Evolutionary conservation across 768 basidiomycete genomes (phyloP).

Genomic region (Psilocybe cubensis): DNA sequence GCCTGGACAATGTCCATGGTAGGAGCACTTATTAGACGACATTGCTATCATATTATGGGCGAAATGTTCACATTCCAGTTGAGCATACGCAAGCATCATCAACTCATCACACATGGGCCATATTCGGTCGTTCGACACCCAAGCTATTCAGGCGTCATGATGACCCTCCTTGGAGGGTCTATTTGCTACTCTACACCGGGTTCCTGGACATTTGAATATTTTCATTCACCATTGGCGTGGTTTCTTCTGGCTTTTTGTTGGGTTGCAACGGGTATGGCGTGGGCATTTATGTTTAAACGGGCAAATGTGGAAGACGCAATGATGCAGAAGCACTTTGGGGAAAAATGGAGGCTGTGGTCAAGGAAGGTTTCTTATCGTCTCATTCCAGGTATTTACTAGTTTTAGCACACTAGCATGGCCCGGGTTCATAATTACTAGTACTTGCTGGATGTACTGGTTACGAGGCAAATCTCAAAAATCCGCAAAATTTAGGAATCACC

Average conservation of each 20-base stretch:
- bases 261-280: constrained; percentile 9
- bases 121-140: constrained; percentile 22
- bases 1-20: constrained; percentile 13
- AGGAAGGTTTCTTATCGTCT: constrained; percentile 29
- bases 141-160: constrained; percentile 13
- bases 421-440: too few species aligned
- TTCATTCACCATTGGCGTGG: constrained; percentile 7
- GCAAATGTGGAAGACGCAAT: constrained; percentile 34
- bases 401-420: too few species aligned
- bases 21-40: constrained; percentile 13
- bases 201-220: constrained; percentile 21
- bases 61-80: constrained; percentile 22
- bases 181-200: constrained; percentile 12
- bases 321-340: constrained; percentile 31
- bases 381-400: constrained; percentile 33
- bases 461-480: too few species aligned
- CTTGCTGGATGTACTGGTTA: too few species aligned
- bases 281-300: constrained; percentile 17
- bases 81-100: constrained; percentile 17
- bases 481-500: too few species aligned
- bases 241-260: constrained; percentile 15
- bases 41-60: constrained; percentile 18
- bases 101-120: constrained; percentile 19
- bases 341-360: constrained; percentile 36
- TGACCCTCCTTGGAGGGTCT: constrained; percentile 12